These are phyloP conservation scores for Pseudonitzschia multistriata DNA, from an alignment of 108 stramenopile genomes.

Conservation along the genomic window DNA sequence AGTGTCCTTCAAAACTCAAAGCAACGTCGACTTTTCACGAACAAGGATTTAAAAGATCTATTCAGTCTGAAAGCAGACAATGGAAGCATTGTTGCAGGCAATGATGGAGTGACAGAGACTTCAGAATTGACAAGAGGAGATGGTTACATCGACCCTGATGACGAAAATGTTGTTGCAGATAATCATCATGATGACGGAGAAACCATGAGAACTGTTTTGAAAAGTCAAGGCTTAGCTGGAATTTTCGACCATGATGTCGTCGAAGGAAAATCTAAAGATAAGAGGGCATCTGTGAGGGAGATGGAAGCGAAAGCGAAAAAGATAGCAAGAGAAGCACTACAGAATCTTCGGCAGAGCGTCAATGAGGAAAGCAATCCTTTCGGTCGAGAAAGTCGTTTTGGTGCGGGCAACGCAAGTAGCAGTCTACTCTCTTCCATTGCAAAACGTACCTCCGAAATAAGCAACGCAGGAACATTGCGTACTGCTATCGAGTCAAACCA, in stretches of 20 bases:
- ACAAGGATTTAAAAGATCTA: constrained; percentile 85
- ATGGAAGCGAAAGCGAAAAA: constrained; percentile 79
- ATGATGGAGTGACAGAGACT: constrained; percentile 62
- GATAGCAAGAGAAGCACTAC: constrained; percentile 60
- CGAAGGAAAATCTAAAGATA: constrained; percentile 35
- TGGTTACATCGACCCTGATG: constrained; percentile 59
- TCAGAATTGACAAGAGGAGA: constrained; percentile 60
- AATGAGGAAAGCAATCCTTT: constrained; percentile 32
- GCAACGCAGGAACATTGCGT: constrained; percentile 21
- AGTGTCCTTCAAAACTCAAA: constrained; percentile 88
- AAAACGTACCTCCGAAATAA: constrained; percentile 46
- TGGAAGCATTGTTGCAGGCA: constrained; percentile 44
- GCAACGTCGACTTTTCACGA: constrained; percentile 87
- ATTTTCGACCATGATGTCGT: constrained; percentile 63
- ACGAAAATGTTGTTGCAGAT: constrained; percentile 16
- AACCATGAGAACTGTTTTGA: constrained; percentile 64
- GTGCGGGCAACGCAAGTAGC: constrained; percentile 10
- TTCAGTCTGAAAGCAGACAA: constrained; percentile 84
- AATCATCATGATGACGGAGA: constrained; percentile 38
- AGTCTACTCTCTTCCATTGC: constrained; percentile 56
- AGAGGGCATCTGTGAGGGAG: constrained; percentile 53
- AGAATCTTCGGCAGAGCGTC: constrained; percentile 54
- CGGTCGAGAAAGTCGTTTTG: constrained; percentile 26
- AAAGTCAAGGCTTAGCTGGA: constrained; percentile 76
- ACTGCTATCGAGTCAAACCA: constrained; percentile 25